phyloP scores from a whole-genome alignment of 2,329 filamentous ascomycete species.

The Pestalotiopsis sp. region DNA sequence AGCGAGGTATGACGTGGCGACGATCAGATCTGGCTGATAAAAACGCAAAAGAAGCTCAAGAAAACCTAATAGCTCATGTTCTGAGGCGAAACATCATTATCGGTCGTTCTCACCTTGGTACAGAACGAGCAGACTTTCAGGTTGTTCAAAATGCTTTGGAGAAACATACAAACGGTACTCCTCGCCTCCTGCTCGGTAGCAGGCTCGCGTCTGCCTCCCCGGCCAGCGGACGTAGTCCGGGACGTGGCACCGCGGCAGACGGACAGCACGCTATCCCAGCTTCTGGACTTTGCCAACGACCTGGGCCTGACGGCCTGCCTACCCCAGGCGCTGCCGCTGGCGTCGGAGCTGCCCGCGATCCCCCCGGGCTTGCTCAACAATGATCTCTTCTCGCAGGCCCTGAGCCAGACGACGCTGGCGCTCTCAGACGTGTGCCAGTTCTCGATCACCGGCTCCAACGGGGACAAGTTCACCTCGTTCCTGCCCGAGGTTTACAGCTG shows the following conservation, averaged over 20 bases:
- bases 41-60: neutral
- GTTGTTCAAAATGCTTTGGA: neutral
- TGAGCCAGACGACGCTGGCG: conserved; percentile 27
- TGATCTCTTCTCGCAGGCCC: conserved; percentile 25
- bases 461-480: conserved; percentile 23
- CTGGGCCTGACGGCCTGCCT: conserved; percentile 24
- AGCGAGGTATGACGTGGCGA: neutral
- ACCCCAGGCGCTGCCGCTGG: conserved; percentile 24
- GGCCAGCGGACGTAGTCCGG: neutral
- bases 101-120: neutral
- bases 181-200: neutral
- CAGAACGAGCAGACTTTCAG: neutral
- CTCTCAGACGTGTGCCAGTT: conserved; percentile 28
- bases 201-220: neutral
- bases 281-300: conserved; percentile 5
- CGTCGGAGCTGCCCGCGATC: conserved; percentile 25
- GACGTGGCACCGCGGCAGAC: neutral
- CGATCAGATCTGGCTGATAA: neutral
- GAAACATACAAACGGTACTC: neutral
- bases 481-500: conserved; percentile 28
- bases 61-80: neutral
- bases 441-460: conserved; percentile 25
- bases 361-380: conserved; percentile 22
- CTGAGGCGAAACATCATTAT: neutral
- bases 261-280: neutral